Evolutionary conservation across 192 early-diverging fungal genomes (phyloP).

Genomic region (Coemansia biformis): DNA sequence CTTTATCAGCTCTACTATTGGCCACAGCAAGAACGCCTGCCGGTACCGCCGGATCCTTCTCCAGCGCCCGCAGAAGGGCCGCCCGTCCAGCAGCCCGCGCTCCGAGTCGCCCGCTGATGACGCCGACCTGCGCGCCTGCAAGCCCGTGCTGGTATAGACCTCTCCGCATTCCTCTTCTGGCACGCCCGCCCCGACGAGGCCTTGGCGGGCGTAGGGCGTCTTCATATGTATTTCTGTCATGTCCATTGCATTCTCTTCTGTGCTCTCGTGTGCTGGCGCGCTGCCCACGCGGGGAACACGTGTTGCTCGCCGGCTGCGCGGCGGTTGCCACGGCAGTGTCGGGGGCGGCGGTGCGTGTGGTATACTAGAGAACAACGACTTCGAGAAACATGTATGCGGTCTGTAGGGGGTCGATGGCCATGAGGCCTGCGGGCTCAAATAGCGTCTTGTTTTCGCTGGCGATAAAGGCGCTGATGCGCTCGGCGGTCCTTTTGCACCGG

Average conservation of each 20-base stretch:
- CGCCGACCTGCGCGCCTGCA: neutral
- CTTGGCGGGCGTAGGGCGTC: too few relatives aligned
- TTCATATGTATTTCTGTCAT: too few relatives aligned
- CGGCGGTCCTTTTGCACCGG: constrained; percentile 30
- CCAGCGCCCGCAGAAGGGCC: constrained; percentile 7
- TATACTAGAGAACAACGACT: constrained; percentile 29
- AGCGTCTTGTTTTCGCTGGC: constrained; percentile 36
- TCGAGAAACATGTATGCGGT: constrained; percentile 54
- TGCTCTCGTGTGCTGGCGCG: too few relatives aligned
- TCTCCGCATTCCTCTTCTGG: too few relatives aligned
- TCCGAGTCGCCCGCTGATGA: constrained; percentile 1
- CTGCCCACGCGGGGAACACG: too few relatives aligned
- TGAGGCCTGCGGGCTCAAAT: constrained; percentile 38
- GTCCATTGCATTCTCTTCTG: too few relatives aligned
- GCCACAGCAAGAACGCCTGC: constrained; percentile 46
- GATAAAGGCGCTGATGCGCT: constrained; percentile 29
- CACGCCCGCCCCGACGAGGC: too few relatives aligned
- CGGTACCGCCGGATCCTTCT: constrained; percentile 41
- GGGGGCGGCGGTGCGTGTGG: too few relatives aligned
- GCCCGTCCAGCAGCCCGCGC: neutral
- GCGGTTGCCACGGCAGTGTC: too few relatives aligned
- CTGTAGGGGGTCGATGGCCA: constrained; percentile 43
- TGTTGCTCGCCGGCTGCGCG: too few relatives aligned
- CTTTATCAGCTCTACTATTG: constrained; percentile 36
- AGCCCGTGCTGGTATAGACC: too few relatives aligned